A percentile compares a stretch with the other conserved stretches of the same genome.
These are phyloP conservation scores for Populus trichocarpa DNA, from an alignment of 441 rosid species.

Conservation along the genomic window DNA sequence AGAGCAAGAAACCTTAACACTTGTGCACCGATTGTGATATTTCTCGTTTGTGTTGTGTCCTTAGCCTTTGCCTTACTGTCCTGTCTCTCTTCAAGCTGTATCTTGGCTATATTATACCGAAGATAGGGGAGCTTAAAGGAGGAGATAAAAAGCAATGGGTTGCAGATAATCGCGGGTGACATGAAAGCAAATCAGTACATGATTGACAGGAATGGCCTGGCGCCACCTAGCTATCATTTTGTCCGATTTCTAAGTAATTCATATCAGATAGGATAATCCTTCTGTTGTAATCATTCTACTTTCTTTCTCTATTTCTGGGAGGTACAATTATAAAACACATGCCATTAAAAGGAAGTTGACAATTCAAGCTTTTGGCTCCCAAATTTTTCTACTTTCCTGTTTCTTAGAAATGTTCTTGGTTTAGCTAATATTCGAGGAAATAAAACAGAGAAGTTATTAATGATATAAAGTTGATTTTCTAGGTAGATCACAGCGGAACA, in stretches of 20 bases:
- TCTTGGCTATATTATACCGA: not conserved
- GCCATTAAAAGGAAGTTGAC: not conserved
- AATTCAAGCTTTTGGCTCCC: not conserved
- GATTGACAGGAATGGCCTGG: slow-evolving; percentile 18
- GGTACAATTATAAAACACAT: not conserved
- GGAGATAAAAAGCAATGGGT: slow-evolving; percentile 2
- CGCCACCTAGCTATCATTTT: slow-evolving; percentile 22
- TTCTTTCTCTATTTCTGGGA: not conserved
- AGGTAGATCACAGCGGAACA: not conserved
- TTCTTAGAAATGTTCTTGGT: not conserved
- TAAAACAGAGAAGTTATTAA: too few relatives aligned
- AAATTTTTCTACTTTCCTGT: not conserved
- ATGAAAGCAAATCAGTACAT: slow-evolving; percentile 16
- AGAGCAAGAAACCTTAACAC: not conserved
- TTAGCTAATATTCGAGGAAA: not conserved
- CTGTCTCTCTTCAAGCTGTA: not conserved
- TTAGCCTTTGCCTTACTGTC: not conserved
- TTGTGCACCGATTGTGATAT: not conserved
- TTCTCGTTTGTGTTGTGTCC: not conserved
- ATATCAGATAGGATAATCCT: not conserved
- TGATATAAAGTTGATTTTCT: not conserved
- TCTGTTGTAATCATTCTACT: not conserved
- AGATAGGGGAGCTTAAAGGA: not conserved
- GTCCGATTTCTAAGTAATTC: slow-evolving; percentile 32
- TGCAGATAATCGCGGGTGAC: slow-evolving; percentile 27